Evolutionary conservation across 2,329 filamentous ascomycete species (phyloP), one percentile per base, ranked within the genome.

Genomic region (Penicillium sp.): DNA sequence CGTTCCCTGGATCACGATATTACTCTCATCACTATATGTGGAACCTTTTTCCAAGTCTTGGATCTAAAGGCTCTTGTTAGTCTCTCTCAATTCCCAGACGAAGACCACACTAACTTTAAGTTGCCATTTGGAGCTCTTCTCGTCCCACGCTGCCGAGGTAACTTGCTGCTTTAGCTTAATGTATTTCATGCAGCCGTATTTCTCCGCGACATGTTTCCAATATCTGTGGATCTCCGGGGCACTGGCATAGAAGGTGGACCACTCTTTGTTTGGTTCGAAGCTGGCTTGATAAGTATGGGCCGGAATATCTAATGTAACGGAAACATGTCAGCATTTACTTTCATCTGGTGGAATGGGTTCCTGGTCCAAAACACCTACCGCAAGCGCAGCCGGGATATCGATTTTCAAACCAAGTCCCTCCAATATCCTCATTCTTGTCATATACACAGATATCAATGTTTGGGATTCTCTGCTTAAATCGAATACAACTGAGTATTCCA

Each of bases 161-260:
- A 81, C 71, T 40, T 75, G 70, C 55, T 76, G 76, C 23, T 71
- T 71, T 24, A 80, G 58, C 55, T 78, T 77, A 65, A 81, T 69
- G 51, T 77, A 74, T 55, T 76, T 76, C 55, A 75, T 71, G 53
- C 78, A 76, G 30, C 74, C 68, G 48, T 76, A 73, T 45, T 76
- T 73, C 8, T 69, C 58, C 15, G 72, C 75, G 24, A 80, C 73
- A 1, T 62, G 65, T 55, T 79, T 78, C 52, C 80, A 69, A 50
- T 81, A 81, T 15, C 68, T 61, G 67, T 75, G 76, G 10, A 82
- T 81, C 60, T 81, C 78, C 1, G 73, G 69, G 0, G 74, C 71
- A 24, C 73, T 73, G 2, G 75, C 76, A 59, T 79, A 81, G 60
- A 78, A 80, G 10, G 75, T 72, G 5, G 71, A 73, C 78, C 77